These are phyloP conservation scores for Cokeromyces recurvatus DNA, from an alignment of 371 early-diverging fungal genomes.

Conservation along the genomic window DNA sequence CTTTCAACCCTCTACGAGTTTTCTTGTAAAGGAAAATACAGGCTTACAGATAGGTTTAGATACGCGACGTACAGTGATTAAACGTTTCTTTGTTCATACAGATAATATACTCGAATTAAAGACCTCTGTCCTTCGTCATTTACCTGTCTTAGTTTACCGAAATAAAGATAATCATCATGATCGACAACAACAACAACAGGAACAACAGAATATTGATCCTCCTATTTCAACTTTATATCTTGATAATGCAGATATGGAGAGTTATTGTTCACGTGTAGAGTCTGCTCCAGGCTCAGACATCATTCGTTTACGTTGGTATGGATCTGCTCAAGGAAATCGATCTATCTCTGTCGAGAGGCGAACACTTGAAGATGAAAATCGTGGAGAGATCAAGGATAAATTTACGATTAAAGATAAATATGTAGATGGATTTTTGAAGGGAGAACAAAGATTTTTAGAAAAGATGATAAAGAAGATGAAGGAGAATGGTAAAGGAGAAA, in stretches of 20 bases:
- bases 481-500: slow-evolving; percentile 63
- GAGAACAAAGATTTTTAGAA: slow-evolving; percentile 72
- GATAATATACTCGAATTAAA: slow-evolving; percentile 98
- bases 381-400: slow-evolving; percentile 94
- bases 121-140: slow-evolving; percentile 86
- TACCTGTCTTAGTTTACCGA: slow-evolving; percentile 94
- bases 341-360: slow-evolving; percentile 95
- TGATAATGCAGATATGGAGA: slow-evolving; percentile 88
- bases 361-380: slow-evolving; percentile 96
- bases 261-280: slow-evolving; percentile 90
- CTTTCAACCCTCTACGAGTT: slow-evolving; percentile 24
- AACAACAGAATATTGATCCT: slow-evolving; percentile 70
- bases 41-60: background rate
- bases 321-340: slow-evolving; percentile 56
- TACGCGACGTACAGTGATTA: slow-evolving; percentile 28
- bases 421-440: slow-evolving; percentile 82
- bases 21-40: background rate
- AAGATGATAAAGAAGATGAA: slow-evolving; percentile 75
- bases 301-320: slow-evolving; percentile 92
- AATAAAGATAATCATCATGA: too few species aligned
- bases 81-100: slow-evolving; percentile 95
- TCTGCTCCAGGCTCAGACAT: slow-evolving; percentile 90
- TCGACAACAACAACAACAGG: slow-evolving; percentile 66
- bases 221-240: slow-evolving; percentile 96
- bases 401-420: slow-evolving; percentile 95